A percentile compares a stretch with the other conserved stretches of the same genome.
phyloP scores from a whole-genome alignment of 2,329 filamentous ascomycete species.

The Pezicula carpinea region DNA sequence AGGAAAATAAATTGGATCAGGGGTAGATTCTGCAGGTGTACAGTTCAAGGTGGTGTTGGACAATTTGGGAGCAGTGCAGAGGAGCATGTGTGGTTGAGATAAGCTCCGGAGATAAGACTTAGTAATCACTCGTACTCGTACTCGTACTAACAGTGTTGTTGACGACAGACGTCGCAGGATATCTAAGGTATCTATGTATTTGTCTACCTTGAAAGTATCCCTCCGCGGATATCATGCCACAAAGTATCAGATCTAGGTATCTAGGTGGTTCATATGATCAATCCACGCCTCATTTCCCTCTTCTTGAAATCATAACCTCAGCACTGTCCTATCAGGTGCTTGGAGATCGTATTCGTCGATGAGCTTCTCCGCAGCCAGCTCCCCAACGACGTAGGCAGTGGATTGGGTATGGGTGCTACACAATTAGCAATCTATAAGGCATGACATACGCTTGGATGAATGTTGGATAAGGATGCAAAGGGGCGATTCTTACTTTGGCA shows the following conservation, averaged over 20 bases:
- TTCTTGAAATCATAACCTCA: background rate
- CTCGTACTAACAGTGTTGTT: no score
- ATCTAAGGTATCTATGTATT: no score
- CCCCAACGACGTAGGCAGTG: slow-evolving; percentile 8
- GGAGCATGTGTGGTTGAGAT: no score
- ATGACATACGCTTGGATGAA: background rate
- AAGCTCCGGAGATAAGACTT: no score
- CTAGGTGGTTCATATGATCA: background rate
- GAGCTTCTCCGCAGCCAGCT: slow-evolving; percentile 8
- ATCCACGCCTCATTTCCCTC: background rate
- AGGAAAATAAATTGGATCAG: background rate
- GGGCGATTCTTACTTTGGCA: slow-evolving; percentile 3
- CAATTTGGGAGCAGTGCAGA: no score
- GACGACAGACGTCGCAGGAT: no score
- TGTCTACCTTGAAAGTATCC: no score
- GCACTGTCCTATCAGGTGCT: background rate
- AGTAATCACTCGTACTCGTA: no score
- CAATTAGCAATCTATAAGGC: background rate
- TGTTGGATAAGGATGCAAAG: no score
- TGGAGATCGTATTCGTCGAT: slow-evolving; percentile 1
- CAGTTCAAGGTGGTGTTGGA: background rate
- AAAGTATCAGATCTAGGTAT: background rate
- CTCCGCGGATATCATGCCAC: no score
- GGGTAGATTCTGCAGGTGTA: background rate
- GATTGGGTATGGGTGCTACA: slow-evolving; percentile 7